These are phyloP conservation scores for Lactarius tabidus DNA, from an alignment of 768 basidiomycete genomes.

Conservation along the genomic window DNA sequence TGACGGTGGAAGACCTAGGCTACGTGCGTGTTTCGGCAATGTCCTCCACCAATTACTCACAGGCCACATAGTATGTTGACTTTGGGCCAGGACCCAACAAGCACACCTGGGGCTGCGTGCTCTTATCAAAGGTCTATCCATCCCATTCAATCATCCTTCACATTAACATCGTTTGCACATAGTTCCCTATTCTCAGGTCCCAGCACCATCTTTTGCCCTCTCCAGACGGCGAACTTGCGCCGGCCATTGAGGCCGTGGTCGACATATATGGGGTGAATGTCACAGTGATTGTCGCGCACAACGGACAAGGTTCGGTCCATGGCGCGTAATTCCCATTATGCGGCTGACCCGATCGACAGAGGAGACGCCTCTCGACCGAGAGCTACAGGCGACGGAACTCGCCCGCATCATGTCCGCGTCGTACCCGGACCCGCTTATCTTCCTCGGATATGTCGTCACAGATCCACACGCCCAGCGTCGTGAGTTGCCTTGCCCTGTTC, in stretches of 20 bases:
- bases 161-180: not conserved
- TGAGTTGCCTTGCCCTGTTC: slow-evolving; percentile 37
- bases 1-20: slow-evolving; percentile 71
- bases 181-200: slow-evolving; percentile 88
- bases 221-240: slow-evolving; percentile 80
- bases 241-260: slow-evolving; percentile 82
- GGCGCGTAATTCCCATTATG: not conserved
- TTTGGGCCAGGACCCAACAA: slow-evolving; percentile 83
- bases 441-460: slow-evolving; percentile 79
- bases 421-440: slow-evolving; percentile 70
- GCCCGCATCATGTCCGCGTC: slow-evolving; percentile 71
- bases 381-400: slow-evolving; percentile 77
- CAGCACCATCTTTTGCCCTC: slow-evolving; percentile 86
- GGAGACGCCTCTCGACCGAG: slow-evolving; percentile 84
- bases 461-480: slow-evolving; percentile 59
- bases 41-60: not conserved
- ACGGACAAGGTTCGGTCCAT: slow-evolving; percentile 67
- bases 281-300: slow-evolving; percentile 84
- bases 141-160: not conserved
- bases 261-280: slow-evolving; percentile 75
- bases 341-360: slow-evolving; percentile 42
- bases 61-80: slow-evolving; percentile 64
- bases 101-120: slow-evolving; percentile 85
- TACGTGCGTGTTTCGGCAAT: slow-evolving; percentile 51
- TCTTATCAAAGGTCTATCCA: slow-evolving; percentile 65